Evolutionary conservation across 306 rosid genomes (phyloP).

Genomic region (Vicia villosa): DNA sequence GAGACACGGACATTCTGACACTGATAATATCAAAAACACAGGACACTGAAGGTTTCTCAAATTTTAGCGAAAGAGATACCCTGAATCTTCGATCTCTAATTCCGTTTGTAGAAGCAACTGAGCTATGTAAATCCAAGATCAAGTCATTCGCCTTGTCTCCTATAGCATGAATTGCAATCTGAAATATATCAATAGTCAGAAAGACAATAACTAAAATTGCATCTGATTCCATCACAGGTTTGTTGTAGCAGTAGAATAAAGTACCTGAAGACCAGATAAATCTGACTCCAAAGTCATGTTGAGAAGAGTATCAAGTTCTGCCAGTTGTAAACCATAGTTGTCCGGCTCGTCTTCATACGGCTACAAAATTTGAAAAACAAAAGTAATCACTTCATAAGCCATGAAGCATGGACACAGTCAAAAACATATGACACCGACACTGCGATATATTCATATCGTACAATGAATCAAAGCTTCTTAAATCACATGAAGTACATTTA

Average conservation of each 20-base stretch:
- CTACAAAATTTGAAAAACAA: slow-evolving; percentile 46
- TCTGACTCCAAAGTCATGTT: slow-evolving; percentile 75
- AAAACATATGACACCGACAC: too few relatives aligned
- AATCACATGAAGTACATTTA: too few relatives aligned
- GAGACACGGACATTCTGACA: too few relatives aligned
- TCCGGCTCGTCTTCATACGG: slow-evolving; percentile 71
- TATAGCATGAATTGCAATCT: slow-evolving; percentile 94
- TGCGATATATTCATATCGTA: too few relatives aligned
- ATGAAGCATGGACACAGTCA: too few relatives aligned
- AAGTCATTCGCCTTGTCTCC: slow-evolving; percentile 87
- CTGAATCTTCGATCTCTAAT: slow-evolving; percentile 79
- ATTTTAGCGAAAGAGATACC: slow-evolving; percentile 46
- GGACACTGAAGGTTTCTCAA: not conserved
- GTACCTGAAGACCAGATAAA: slow-evolving; percentile 75
- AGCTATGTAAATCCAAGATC: slow-evolving; percentile 64
- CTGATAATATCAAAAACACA: too few relatives aligned
- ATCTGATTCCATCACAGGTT: slow-evolving; percentile 5
- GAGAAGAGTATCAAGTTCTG: slow-evolving; percentile 60
- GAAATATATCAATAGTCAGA: slow-evolving; percentile 36
- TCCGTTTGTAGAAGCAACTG: slow-evolving; percentile 65
- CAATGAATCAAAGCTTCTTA: too few relatives aligned
- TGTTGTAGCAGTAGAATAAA: slow-evolving; percentile 16
- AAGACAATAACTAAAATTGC: slow-evolving; percentile 21
- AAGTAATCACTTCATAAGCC: not conserved
- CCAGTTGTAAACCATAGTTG: slow-evolving; percentile 65